phyloP scores from a whole-genome alignment of 1,284 basidiomycete species.

The Thelephora terrestris region DNA sequence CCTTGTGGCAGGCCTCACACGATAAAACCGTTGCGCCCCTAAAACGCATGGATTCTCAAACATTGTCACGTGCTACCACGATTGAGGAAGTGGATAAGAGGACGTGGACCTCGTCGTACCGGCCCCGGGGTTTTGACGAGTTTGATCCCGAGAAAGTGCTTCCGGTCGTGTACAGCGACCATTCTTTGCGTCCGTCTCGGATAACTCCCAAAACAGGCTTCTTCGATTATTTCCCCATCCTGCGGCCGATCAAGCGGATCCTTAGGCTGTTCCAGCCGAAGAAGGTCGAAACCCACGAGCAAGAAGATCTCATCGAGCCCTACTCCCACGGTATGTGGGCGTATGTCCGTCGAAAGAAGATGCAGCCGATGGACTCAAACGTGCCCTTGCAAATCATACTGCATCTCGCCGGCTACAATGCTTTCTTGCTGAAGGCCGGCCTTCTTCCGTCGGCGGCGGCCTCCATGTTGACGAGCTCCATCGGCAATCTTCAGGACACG shows the following conservation, averaged over 20 bases:
- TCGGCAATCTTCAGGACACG: conserved; percentile 44
- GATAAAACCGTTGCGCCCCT: conserved; percentile 4
- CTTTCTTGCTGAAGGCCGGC: conserved; percentile 34
- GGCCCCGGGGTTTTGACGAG: conserved; percentile 15
- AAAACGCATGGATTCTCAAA: background rate
- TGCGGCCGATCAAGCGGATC: conserved; percentile 31
- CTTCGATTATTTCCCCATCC: conserved; percentile 49
- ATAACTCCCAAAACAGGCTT: conserved; percentile 40
- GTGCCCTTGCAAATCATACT: conserved; percentile 55
- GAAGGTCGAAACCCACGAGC: conserved; percentile 12
- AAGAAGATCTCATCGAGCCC: background rate
- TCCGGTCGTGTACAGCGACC: conserved; percentile 36
- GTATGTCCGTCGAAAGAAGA: conserved; percentile 22
- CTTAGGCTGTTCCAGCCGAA: conserved; percentile 3
- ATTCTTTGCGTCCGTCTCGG: conserved; percentile 40
- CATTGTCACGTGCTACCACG: too few species aligned
- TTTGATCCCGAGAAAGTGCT: conserved; percentile 51
- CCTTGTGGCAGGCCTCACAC: conserved; percentile 41
- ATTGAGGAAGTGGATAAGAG: conserved; percentile 8
- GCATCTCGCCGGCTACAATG: conserved; percentile 44
- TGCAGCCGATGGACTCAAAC: conserved; percentile 45
- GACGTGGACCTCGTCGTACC: conserved; percentile 9
- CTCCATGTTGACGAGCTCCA: conserved; percentile 34
- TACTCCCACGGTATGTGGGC: conserved; percentile 16
- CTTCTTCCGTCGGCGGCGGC: conserved; percentile 42